phyloP scores from a whole-genome alignment of 495 filamentous ascomycete species.

The Schizothecium vesticola region DNA sequence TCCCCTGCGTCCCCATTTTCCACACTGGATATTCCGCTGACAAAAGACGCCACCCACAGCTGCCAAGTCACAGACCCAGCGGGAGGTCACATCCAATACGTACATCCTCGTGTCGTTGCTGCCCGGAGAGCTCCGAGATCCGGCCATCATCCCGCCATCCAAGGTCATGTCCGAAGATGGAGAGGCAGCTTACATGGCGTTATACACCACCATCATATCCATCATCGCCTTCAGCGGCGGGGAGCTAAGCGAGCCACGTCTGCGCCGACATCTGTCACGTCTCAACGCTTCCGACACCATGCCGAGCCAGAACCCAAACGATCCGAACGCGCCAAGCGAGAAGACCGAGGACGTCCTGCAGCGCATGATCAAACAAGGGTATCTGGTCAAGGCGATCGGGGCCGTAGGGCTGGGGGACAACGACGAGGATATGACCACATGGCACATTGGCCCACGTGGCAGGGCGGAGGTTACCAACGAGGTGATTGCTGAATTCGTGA shows the following conservation, averaged over 20 bases:
- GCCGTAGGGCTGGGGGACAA: slow-evolving; percentile 53
- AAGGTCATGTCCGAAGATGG: slow-evolving; percentile 54
- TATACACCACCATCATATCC: slow-evolving; percentile 75
- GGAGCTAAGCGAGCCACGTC: slow-evolving; percentile 64
- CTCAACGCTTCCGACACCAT: slow-evolving; percentile 73
- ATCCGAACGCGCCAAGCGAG: slow-evolving; percentile 57
- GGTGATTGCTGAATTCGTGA: slow-evolving; percentile 65
- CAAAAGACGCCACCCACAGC: slow-evolving; percentile 21
- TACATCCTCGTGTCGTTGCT: slow-evolving; percentile 73
- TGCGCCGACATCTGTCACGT: slow-evolving; percentile 66
- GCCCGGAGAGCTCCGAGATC: slow-evolving; percentile 56
- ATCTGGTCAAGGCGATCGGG: slow-evolving; percentile 69
- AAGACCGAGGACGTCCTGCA: slow-evolving; percentile 71
- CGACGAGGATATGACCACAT: slow-evolving; percentile 73
- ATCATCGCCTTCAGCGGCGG: slow-evolving; percentile 66
- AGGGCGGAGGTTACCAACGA: slow-evolving; percentile 77
- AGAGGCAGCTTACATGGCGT: slow-evolving; percentile 71
- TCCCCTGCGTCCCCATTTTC: neutral
- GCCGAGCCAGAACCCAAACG: slow-evolving; percentile 30
- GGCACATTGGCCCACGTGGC: slow-evolving; percentile 74
- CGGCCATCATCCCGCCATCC: slow-evolving; percentile 63
- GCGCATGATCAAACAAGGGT: slow-evolving; percentile 74
- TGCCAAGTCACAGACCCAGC: slow-evolving; percentile 39
- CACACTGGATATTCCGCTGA: neutral
- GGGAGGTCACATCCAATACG: slow-evolving; percentile 52